Evolutionary conservation across 1,284 basidiomycete genomes (phyloP), one percentile per base, ranked within the genome.

Genomic region (Termitomyces sp.): DNA sequence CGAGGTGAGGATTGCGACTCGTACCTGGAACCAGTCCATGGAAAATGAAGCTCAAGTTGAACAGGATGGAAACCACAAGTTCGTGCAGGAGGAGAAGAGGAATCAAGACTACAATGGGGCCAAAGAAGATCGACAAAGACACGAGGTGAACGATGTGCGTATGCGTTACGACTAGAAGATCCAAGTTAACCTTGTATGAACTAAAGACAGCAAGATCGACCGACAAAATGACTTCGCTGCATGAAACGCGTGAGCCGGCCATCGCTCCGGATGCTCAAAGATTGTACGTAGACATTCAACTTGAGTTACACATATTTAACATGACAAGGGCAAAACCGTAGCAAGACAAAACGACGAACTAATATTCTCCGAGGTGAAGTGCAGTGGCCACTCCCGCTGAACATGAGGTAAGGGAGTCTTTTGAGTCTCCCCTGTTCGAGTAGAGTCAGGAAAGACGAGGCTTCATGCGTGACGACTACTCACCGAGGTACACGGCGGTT

Each of bases 81-180:
- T 76, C 74, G 44, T 74, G 68, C 1, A 70, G 34, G 10, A 74
- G 54, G 1, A 75, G 66, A 38, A 70, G 61, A 1, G 74, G 74
- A 1, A 73, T 41, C 6, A 74, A 68, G 48, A 72, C 31, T 28
- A 68, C 68, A 45, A 76, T 73, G 26, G 74, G 74, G 6, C 74
- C 74, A 28, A 75, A 72, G 58, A 76, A 76, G 48, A 74, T 66
- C 6, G 70, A 62, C 60, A 69, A 67, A 30, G 66, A 65, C n/a
- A 67, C 52, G 56, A 69, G 56, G 54, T 72, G 67, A 12, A 61
- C 57, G 9, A 61, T 54, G 45, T 66, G 63, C 1, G 68, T 65
- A 58, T 70, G 60, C 9, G 53, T 50, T 19, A 60, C 48, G 30
- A 69, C 68, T 68, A 53, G 30, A 53, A 17, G 33, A n/a, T 19